phyloP scores from a whole-genome alignment of 73 alveolate species.

The Blepharisma stoltei region DNA sequence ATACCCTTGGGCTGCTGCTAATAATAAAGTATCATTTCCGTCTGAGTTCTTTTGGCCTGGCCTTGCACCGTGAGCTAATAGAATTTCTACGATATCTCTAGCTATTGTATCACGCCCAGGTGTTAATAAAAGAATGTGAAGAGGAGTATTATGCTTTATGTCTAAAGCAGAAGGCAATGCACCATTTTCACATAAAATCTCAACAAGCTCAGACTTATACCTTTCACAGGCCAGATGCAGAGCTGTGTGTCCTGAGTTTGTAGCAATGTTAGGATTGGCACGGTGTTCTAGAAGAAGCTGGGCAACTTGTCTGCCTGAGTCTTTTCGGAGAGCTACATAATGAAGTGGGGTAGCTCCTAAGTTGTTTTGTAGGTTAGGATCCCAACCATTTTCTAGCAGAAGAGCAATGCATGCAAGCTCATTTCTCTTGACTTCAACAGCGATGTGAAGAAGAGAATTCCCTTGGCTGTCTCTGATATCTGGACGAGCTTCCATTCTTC shows the following conservation, averaged over 20 bases:
- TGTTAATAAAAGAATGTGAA: constrained; percentile 10
- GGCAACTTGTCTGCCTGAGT: constrained; percentile 7
- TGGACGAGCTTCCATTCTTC: constrained; percentile 2
- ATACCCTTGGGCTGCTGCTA: constrained; percentile 2
- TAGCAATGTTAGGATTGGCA: constrained; percentile 1
- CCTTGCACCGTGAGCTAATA: neutral
- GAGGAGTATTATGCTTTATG: constrained; percentile 3
- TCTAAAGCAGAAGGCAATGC: neutral
- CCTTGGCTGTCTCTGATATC: constrained; percentile 18
- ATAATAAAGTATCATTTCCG: constrained; percentile 13
- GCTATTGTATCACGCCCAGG: constrained; percentile 24
- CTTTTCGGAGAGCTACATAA: constrained; percentile 23
- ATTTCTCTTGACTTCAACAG: constrained; percentile 10
- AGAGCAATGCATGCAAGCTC: neutral
- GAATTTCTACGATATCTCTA: constrained; percentile 11
- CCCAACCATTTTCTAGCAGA: constrained; percentile 20
- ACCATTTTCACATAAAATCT: neutral
- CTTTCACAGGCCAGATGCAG: constrained; percentile 13
- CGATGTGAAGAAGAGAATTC: constrained; percentile 8
- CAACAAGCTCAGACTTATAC: constrained; percentile 4
- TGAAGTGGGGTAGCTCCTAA: constrained; percentile 28
- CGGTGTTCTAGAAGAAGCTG: neutral
- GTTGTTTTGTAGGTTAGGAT: constrained; percentile 3
- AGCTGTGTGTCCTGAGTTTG: constrained; percentile 23
- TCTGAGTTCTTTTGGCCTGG: neutral